Base-by-base conservation (phyloP, 1,284 basidiomycete genomes). In the Gymnopus androsaceus region DNA sequence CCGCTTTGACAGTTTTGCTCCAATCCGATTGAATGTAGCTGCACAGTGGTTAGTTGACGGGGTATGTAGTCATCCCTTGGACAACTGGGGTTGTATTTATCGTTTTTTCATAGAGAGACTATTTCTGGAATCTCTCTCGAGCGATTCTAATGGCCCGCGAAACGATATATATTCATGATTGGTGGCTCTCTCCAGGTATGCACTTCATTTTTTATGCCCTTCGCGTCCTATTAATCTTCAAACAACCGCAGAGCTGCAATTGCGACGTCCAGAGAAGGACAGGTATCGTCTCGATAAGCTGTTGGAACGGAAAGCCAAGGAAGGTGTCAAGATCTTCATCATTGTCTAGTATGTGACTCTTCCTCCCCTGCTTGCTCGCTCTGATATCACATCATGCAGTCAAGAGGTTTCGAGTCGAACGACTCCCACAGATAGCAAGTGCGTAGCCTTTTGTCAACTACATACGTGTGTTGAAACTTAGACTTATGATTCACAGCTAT, bases 21-120 rank as follows among this genome's bases (percentile, higher is more conserved):
- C 97, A 0, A 91, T 98, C 57, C 83, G 96, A 15, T 73, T 93
- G 65, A 95, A 98, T 66, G 95, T 95, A 2, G 90, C 93, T 34
- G 92, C 95, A 0, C 96, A 98, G 66, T 99, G 97, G 97, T 85
- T 99, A 3, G 95, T 98, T n/a, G 97, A 99, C 72, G 97, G 96
- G 6, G 92, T 94, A 61, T 66, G 87, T 75, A n/a, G n/a, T n/a
- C n/a, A 14, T 31, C 25, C 28, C 14, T 15, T 15, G 3, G n/a
- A n/a, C n/a, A n/a, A n/a, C n/a, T n/a, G n/a, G n/a, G n/a, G n/a
- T n/a, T n/a, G n/a, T n/a, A n/a, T n/a, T n/a, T n/a, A n/a, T n/a
- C n/a, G 8, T 30, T 58, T 61, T 36, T 61, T 51, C 53, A 21
- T 61, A 94, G 89, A 86, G 95, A 15, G 95, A 98, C 69, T 98